Conservation (phyloP, 164 flowering plant genomes). For the Aristolochia fimbriata region DNA sequence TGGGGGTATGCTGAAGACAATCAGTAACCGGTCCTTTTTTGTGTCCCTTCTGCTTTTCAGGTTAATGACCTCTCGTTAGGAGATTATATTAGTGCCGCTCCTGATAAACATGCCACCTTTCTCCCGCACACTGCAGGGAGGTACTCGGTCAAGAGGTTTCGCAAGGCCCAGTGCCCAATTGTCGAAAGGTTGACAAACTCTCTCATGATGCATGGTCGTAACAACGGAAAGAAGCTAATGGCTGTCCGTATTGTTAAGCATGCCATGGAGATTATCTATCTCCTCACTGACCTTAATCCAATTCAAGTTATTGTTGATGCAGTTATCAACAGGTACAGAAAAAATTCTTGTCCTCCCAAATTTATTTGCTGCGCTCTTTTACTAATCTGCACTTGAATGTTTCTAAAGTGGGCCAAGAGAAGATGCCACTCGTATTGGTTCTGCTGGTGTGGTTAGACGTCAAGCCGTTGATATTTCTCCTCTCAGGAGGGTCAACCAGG, state of each 20-base stretch:
- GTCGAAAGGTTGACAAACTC: constrained; percentile 29
- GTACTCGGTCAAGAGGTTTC: constrained; percentile 24
- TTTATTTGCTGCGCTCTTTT: not conserved
- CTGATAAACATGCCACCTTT: constrained; percentile 23
- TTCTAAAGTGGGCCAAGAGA: constrained; percentile 26
- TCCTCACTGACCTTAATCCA: constrained; percentile 26
- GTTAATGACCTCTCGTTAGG: constrained; percentile 20
- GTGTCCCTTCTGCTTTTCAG: constrained; percentile 2
- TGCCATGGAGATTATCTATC: constrained; percentile 31
- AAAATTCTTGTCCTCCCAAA: not conserved
- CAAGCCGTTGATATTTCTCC: constrained; percentile 30
- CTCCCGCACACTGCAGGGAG: constrained; percentile 28
- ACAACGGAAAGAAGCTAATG: constrained; percentile 30
- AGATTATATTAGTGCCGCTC: constrained; percentile 17
- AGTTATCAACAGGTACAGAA: constrained; percentile 25
- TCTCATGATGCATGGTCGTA: constrained; percentile 31
- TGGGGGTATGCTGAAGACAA: too few species aligned
- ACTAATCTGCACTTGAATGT: not conserved
- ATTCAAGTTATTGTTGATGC: constrained; percentile 32
- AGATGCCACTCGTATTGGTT: constrained; percentile 25
- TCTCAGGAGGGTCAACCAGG: constrained; percentile 23
- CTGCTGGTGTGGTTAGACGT: constrained; percentile 27
- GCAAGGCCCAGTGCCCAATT: constrained; percentile 29
- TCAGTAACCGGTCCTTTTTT: too few species aligned
- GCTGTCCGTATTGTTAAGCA: constrained; percentile 28